phyloP scores from a whole-genome alignment of 2,329 filamentous ascomycete genomes.

The Verticillium albo-atrum region DNA sequence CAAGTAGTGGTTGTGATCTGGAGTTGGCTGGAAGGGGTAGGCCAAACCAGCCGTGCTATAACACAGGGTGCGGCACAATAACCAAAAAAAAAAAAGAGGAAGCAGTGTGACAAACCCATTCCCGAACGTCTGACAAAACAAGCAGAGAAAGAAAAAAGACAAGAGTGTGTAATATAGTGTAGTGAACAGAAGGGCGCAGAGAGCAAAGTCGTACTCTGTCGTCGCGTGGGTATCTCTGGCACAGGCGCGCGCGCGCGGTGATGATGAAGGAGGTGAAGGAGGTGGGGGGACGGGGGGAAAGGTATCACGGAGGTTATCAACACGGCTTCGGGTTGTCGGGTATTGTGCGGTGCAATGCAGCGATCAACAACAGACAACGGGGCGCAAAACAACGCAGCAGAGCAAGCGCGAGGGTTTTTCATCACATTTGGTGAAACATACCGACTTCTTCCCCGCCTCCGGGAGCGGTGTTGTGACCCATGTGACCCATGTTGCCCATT shows the following conservation, averaged over 20 bases:
- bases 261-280: constrained; percentile 10
- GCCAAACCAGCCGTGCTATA: constrained; percentile 7
- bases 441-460: constrained; percentile 81
- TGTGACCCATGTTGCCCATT: constrained; percentile 61
- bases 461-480: constrained; percentile 68
- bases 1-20: constrained; percentile 18
- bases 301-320: constrained; percentile 25
- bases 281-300: constrained; percentile 25
- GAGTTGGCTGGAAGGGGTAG: not conserved
- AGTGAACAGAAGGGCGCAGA: constrained; percentile 10
- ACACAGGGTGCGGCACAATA: constrained; percentile 10
- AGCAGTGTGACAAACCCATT: constrained; percentile 25
- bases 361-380: constrained; percentile 14
- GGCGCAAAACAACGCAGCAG: constrained; percentile 27
- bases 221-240: not conserved
- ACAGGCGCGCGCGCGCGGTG: constrained; percentile 6
- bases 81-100: too few species aligned
- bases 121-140: constrained; percentile 13
- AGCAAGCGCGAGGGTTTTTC: constrained; percentile 26
- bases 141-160: constrained; percentile 1
- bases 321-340: constrained; percentile 14
- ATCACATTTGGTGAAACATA: constrained; percentile 97
- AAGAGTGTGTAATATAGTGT: constrained; percentile 1
- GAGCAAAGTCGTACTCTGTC: constrained; percentile 2
- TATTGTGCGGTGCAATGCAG: constrained; percentile 15